Percentiles rank a stretch among this genome's conserved stretches.
Conservation (phyloP, 306 rosid genomes). For the Corylus avellana region DNA sequence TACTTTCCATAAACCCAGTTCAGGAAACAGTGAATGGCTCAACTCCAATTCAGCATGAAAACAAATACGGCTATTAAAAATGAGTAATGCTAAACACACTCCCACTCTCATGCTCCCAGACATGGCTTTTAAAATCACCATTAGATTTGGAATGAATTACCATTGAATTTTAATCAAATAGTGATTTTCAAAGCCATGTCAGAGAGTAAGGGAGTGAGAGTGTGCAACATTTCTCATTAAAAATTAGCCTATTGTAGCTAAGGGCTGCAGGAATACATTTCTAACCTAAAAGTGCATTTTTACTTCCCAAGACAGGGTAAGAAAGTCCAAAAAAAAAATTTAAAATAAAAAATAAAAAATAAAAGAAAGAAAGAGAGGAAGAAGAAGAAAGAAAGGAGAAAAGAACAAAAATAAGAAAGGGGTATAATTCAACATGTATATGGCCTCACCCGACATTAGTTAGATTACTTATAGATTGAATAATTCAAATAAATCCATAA, state of each 20-base stretch:
- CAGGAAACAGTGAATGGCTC: neutral
- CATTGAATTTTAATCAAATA: too few species aligned
- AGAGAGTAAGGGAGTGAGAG: too few species aligned
- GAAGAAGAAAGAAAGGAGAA: neutral
- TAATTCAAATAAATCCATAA: neutral
- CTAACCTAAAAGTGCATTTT: neutral
- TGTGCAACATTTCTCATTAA: neutral
- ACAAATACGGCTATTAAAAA: neutral
- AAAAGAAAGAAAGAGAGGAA: neutral
- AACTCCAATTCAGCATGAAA: neutral
- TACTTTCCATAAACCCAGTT: neutral
- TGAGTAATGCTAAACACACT: neutral
- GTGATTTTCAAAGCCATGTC: too few species aligned
- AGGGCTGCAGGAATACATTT: neutral
- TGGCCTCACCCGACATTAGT: neutral
- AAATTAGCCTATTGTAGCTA: neutral
- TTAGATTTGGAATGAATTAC: too few species aligned
- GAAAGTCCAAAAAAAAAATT: neutral
- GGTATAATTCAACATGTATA: neutral
- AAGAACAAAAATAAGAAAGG: neutral
- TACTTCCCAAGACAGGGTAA: conserved; percentile 1
- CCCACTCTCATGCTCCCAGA: too few species aligned
- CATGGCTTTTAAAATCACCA: too few species aligned
- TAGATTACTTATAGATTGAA: neutral
- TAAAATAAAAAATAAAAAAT: neutral